phyloP scores from a whole-genome alignment of 192 early-diverging fungal genomes.

The Coemansia sp. region DNA sequence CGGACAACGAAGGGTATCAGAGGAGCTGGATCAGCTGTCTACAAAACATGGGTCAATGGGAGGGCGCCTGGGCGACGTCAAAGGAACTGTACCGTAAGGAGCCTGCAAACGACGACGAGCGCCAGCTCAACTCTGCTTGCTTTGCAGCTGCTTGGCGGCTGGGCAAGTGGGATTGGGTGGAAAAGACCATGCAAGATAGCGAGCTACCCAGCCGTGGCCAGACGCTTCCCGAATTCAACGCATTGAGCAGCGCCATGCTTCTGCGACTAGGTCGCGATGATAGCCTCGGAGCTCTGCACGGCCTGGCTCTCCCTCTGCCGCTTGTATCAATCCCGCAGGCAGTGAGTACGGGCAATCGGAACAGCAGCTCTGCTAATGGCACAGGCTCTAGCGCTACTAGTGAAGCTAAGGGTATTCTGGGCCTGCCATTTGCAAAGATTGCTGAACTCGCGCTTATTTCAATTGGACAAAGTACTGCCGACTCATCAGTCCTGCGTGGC shows the following conservation, averaged over 20 bases:
- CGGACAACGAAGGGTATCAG: slow-evolving; percentile 25
- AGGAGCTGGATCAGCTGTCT: slow-evolving; percentile 42
- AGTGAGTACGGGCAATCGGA: not conserved
- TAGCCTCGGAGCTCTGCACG: not conserved
- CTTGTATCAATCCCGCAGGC: not conserved
- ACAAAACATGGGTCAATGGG: slow-evolving; percentile 52
- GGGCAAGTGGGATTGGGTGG: slow-evolving; percentile 45
- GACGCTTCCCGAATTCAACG: slow-evolving; percentile 23
- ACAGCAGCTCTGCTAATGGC: not conserved
- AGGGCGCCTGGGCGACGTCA: slow-evolving; percentile 45
- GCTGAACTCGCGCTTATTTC: slow-evolving; percentile 7
- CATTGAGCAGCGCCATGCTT: slow-evolving; percentile 25
- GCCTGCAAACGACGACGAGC: slow-evolving; percentile 6
- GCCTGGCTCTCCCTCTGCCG: slow-evolving; percentile 4
- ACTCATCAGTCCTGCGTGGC: slow-evolving; percentile 2
- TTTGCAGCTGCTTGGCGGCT: slow-evolving; percentile 48
- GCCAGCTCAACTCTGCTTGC: slow-evolving; percentile 27
- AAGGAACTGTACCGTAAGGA: slow-evolving; percentile 14
- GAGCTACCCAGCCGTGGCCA: not conserved
- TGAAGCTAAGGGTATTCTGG: not conserved
- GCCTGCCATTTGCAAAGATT: slow-evolving; percentile 10
- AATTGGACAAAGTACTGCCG: slow-evolving; percentile 23
- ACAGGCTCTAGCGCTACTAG: too few species aligned
- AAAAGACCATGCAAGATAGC: slow-evolving; percentile 1
- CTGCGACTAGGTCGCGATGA: slow-evolving; percentile 10